Evolutionary conservation across 2,329 filamentous ascomycete species (phyloP).

Genomic region (Cladosporium velox): DNA sequence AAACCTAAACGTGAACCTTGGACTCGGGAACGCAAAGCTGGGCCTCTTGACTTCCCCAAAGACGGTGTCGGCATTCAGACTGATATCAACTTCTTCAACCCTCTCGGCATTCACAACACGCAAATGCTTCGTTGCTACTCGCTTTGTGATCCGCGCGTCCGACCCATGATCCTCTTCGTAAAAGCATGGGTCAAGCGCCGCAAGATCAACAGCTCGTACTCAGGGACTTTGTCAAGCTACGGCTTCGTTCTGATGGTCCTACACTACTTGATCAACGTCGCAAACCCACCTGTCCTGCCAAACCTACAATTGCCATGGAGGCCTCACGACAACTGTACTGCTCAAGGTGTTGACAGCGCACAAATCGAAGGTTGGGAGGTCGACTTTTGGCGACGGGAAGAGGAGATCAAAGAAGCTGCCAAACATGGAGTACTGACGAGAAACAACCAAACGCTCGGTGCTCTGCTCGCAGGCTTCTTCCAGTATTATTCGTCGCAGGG

Average conservation of each 20-base stretch:
- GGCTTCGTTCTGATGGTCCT: constrained; percentile 91
- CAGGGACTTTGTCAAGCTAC: constrained; percentile 83
- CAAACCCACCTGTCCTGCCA: constrained; percentile 75
- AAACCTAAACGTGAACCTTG: constrained; percentile 33
- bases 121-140: constrained; percentile 80
- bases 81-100: constrained; percentile 88
- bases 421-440: constrained; percentile 60
- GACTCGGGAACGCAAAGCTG: constrained; percentile 49
- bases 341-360: constrained; percentile 28
- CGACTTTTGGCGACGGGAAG: constrained; percentile 76
- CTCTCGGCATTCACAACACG: constrained; percentile 82
- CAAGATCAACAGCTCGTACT: constrained; percentile 83
- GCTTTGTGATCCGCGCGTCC: constrained; percentile 73
- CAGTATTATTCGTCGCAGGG: constrained; percentile 70
- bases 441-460: constrained; percentile 70
- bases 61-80: constrained; percentile 78
- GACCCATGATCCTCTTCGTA: constrained; percentile 77
- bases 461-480: constrained; percentile 80
- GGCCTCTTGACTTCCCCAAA: constrained; percentile 74
- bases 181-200: constrained; percentile 88
- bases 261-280: constrained; percentile 85
- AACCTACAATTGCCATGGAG: constrained; percentile 69
- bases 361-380: constrained; percentile 62
- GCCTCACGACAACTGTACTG: constrained; percentile 40
- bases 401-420: constrained; percentile 65